Evolutionary conservation across 1,284 basidiomycete species (phyloP), one percentile per base, ranked within the genome.

Genomic region (Fomitiporia mediterranea): DNA sequence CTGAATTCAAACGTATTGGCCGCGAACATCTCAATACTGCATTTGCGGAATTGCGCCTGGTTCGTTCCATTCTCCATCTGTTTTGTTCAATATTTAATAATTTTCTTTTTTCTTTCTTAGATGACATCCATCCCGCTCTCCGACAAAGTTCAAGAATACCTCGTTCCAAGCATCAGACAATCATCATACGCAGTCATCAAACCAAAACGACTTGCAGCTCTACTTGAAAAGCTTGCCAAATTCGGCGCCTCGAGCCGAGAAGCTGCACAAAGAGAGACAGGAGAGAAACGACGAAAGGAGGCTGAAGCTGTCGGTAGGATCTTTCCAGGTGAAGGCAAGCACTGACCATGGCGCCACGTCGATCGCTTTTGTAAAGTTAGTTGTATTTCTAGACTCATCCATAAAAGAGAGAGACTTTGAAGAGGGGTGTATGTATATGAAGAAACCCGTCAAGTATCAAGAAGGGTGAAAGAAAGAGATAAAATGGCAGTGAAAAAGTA

Each of bases 41-140:
- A 7, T 96, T 98, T 67, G 70, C 76, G 27, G 94, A 96, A 69
- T 74, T 98, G 55, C 86, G 86, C 52, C 75, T 83, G 64, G 94
- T 94, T 69, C 67, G 86, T 6, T 11, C n/a, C n/a, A n/a, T 47
- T 40, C 19, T 21, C 47, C 42, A 30, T 40, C 37, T 4, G 9
- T 30, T 40, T 38, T 4, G 9, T 30, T 46, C 25, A 30, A 7
- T 2, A 4, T 46, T 15, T 5, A 28, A 8, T 2, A 9, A 15
- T 46, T 56, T 35, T 51, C 32, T 37, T 9, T 53, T 55, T 25
- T 44, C 27, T 23, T 32, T 35, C 19, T 5, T 65, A 96, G 94
- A 91, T 86, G 55, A 80, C 85, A 52, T 83, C 84, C 39, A 84
- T 98, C 56, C 79, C 89, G 17, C 75, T 95, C 53, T 78, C 80